Conservation (phyloP, 1,284 basidiomycete species). For the Leccinum fuscescens region DNA sequence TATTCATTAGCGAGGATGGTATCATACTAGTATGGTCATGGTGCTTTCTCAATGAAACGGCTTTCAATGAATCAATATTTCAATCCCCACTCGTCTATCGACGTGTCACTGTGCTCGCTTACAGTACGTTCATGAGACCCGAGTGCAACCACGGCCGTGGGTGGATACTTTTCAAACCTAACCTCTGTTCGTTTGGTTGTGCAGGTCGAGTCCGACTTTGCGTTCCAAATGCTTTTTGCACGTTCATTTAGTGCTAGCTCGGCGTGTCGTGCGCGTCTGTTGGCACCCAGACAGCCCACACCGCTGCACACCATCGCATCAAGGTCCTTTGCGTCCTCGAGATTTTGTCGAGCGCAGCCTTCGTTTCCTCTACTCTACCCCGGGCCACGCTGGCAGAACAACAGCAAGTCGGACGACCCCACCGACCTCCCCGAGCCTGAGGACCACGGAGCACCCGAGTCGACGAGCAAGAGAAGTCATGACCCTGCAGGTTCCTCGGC, state of each 20-base stretch:
- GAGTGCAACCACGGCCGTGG: too few species aligned
- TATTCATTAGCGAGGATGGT: too few species aligned
- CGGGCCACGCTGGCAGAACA: too few species aligned
- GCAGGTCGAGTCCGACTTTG: slow-evolving; percentile 18
- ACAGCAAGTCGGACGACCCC: too few species aligned
- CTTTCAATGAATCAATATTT: too few species aligned
- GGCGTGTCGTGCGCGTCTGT: slow-evolving; percentile 11
- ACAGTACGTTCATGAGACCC: too few species aligned
- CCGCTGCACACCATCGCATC: slow-evolving; percentile 12
- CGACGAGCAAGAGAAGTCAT: slow-evolving; percentile 3
- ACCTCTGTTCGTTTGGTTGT: slow-evolving; percentile 3
- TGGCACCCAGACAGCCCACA: slow-evolving; percentile 11
- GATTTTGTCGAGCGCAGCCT: slow-evolving; percentile 15
- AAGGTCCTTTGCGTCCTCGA: slow-evolving; percentile 25
- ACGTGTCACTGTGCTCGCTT: too few species aligned
- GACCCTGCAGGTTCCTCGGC: slow-evolving; percentile 28
- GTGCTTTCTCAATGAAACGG: too few species aligned
- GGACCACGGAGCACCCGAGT: slow-evolving; percentile 26
- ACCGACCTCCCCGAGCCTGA: slow-evolving; percentile 21
- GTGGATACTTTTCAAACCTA: background rate
- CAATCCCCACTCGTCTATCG: too few species aligned
- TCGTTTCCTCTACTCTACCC: slow-evolving; percentile 23
- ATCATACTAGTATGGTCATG: too few species aligned
- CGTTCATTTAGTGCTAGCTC: slow-evolving; percentile 17
- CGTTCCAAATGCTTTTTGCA: slow-evolving; percentile 21